Evolutionary conservation across 768 basidiomycete genomes (phyloP).

Genomic region (Lyophyllum atratum): DNA sequence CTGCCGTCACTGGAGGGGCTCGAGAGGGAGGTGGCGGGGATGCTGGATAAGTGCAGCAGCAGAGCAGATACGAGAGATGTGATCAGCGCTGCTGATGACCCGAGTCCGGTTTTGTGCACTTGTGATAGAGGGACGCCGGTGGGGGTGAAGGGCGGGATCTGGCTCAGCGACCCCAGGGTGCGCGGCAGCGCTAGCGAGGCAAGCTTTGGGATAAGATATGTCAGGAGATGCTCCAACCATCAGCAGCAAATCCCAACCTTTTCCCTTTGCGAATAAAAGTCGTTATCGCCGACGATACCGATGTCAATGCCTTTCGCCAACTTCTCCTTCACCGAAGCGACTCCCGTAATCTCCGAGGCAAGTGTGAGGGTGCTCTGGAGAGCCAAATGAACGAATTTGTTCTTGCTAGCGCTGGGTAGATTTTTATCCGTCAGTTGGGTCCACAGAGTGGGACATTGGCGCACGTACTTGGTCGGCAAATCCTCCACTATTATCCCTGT

Average conservation of each 20-base stretch:
- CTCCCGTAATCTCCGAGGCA: conserved; percentile 58
- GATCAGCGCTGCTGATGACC: conserved; percentile 95
- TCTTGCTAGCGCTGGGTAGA: conserved; percentile 51
- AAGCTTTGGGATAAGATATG: conserved; percentile 47
- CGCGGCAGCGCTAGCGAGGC: conserved; percentile 60
- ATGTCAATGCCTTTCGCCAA: conserved; percentile 68
- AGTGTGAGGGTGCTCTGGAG: conserved; percentile 77
- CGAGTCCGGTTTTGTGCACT: conserved; percentile 98
- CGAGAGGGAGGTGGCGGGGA: conserved; percentile 51
- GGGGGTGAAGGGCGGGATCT: conserved; percentile 75
- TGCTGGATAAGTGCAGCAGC: conserved; percentile 71
- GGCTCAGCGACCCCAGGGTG: conserved; percentile 61
- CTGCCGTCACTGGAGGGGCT: conserved; percentile 47
- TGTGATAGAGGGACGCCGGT: conserved; percentile 69
- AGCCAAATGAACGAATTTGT: conserved; percentile 93
- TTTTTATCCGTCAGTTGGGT: conserved; percentile 12
- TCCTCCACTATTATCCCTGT: conserved; percentile 34
- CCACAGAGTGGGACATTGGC: conserved; percentile 6
- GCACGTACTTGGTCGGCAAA: conserved; percentile 40
- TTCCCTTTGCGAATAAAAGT: conserved; percentile 94
- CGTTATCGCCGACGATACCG: conserved; percentile 89
- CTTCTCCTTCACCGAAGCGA: conserved; percentile 37
- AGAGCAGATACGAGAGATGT: conserved; percentile 91
- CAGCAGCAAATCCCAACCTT: conserved; percentile 53
- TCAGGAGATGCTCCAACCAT: neutral